Evolutionary conservation across 1,284 basidiomycete species (phyloP).

Genomic region (Testicularia cyperi): DNA sequence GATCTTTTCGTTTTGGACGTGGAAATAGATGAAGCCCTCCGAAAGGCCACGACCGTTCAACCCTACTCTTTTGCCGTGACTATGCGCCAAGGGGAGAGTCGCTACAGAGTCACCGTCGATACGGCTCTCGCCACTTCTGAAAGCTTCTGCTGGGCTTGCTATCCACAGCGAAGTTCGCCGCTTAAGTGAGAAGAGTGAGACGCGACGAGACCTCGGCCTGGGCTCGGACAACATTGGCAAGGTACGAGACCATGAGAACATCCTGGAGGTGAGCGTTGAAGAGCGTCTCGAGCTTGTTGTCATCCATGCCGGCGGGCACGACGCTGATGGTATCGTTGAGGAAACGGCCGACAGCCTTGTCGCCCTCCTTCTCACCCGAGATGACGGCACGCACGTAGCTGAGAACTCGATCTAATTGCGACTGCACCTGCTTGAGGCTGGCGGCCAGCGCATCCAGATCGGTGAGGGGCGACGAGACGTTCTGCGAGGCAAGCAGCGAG

Average conservation of each 20-base stretch:
- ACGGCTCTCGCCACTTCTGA: too few species aligned
- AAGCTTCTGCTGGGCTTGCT: too few species aligned
- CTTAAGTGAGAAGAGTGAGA: slow-evolving; percentile 72
- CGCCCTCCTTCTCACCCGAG: slow-evolving; percentile 75
- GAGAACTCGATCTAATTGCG: slow-evolving; percentile 82
- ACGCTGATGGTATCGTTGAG: slow-evolving; percentile 74
- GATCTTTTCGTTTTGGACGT: too few species aligned
- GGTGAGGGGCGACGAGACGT: slow-evolving; percentile 39
- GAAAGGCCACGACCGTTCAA: too few species aligned
- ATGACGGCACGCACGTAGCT: slow-evolving; percentile 82
- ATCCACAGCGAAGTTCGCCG: too few species aligned
- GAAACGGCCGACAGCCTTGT: slow-evolving; percentile 85
- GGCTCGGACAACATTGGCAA: slow-evolving; percentile 87
- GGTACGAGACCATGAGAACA: slow-evolving; percentile 89
- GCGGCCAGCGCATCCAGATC: slow-evolving; percentile 67
- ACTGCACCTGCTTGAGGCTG: slow-evolving; percentile 71
- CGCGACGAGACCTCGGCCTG: slow-evolving; percentile 91
- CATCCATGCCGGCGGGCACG: slow-evolving; percentile 50
- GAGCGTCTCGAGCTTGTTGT: slow-evolving; percentile 50
- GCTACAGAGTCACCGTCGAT: too few species aligned
- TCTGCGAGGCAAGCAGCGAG: slow-evolving; percentile 73
- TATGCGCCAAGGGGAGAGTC: too few species aligned
- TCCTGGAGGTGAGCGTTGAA: slow-evolving; percentile 67
- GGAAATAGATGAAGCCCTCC: too few species aligned
- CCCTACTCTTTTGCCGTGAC: too few species aligned